Percentiles rank a stretch among this genome's conserved stretches.
Evolutionary conservation across 352 stramenopile species (phyloP).

Genomic region (Aphanomyces stellatus): DNA sequence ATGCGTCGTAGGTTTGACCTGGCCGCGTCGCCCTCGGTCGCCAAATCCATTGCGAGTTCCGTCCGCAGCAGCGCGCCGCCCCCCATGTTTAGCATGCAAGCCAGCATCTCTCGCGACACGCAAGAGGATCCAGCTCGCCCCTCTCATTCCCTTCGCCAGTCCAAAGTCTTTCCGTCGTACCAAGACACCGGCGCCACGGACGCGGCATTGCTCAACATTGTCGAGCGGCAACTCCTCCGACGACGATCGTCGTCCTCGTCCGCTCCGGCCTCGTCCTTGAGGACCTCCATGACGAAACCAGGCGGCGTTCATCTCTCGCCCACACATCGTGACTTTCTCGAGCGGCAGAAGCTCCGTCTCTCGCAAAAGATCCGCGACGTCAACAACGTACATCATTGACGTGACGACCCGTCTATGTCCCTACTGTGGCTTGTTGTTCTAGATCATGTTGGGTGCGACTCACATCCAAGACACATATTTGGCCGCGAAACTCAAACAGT

Average conservation of each 20-base stretch:
- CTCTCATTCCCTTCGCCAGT: background rate
- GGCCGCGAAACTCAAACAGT: background rate
- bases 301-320: background rate
- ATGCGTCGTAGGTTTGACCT: background rate
- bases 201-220: background rate
- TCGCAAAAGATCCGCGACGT: conserved; percentile 3
- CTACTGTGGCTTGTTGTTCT: background rate
- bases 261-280: background rate
- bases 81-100: conserved; percentile 9
- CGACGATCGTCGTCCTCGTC: background rate
- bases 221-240: background rate
- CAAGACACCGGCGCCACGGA: background rate
- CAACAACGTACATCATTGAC: background rate
- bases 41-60: background rate
- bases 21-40: background rate
- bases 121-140: background rate
- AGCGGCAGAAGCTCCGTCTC: conserved; percentile 1
- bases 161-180: conserved; percentile 1
- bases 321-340: background rate
- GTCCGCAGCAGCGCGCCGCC: background rate
- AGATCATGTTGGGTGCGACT: background rate
- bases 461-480: conserved; percentile 4
- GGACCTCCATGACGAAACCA: no score
- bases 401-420: background rate
- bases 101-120: background rate